phyloP scores from a whole-genome alignment of 2,329 filamentous ascomycete genomes.

The Aspergillus chevalieri region DNA sequence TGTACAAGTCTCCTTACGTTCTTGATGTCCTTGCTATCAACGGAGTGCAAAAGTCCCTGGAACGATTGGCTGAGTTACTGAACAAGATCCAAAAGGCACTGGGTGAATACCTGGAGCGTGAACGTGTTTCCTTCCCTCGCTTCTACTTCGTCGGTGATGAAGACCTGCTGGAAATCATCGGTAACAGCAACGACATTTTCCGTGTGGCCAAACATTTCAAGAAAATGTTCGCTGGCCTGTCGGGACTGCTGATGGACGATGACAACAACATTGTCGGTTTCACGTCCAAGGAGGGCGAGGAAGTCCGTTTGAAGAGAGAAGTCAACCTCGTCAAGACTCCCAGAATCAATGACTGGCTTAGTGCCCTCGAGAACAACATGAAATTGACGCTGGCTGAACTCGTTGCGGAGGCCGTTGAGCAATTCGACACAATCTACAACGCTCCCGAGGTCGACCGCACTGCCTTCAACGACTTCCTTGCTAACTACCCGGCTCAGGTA shows the following conservation, averaged over 20 bases:
- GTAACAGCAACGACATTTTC: constrained; percentile 95
- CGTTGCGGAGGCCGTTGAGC: constrained; percentile 75
- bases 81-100: constrained; percentile 99
- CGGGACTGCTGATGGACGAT: constrained; percentile 84
- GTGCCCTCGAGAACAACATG: constrained; percentile 85
- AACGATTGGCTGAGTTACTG: constrained; percentile 89
- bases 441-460: constrained; percentile 63
- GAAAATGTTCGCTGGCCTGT: constrained; percentile 99
- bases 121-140: constrained; percentile 92
- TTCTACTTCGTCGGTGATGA: constrained; percentile 99
- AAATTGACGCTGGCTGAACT: constrained; percentile 88
- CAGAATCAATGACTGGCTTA: constrained; percentile 98
- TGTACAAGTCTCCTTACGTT: constrained; percentile 91
- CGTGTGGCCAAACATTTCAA: constrained; percentile 98
- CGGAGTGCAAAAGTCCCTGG: constrained; percentile 90
- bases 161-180: constrained; percentile 96
- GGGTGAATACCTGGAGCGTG: constrained; percentile 95
- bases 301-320: constrained; percentile 78
- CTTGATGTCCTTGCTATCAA: constrained; percentile 94
- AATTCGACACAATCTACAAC: constrained; percentile 73
- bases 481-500: constrained; percentile 82
- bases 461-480: constrained; percentile 73
- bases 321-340: constrained; percentile 91
- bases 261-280: constrained; percentile 85
- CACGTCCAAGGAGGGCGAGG: constrained; percentile 90